Percentiles rank a stretch among this genome's conserved stretches.
phyloP scores from a whole-genome alignment of 2,329 filamentous ascomycete genomes.

The Colletotrichum tofieldiae region DNA sequence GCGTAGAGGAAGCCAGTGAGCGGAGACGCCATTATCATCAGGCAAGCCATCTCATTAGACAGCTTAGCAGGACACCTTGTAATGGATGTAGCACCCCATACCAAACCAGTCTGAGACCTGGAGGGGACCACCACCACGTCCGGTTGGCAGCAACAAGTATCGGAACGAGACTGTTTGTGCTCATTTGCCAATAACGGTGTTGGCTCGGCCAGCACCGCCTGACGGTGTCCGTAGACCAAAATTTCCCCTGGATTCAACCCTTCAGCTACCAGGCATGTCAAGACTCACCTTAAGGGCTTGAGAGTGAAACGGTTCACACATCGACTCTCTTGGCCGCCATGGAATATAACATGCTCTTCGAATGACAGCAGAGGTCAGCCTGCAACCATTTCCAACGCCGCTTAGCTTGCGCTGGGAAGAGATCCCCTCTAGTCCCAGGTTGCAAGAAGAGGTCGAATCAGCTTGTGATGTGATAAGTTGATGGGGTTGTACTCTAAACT shows the following conservation, averaged over 20 bases:
- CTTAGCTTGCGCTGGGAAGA: neutral
- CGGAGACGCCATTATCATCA: neutral
- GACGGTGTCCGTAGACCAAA: too few relatives aligned
- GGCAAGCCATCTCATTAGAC: neutral
- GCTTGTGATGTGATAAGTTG: neutral
- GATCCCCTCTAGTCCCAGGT: too few relatives aligned
- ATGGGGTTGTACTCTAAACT: neutral
- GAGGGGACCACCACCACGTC: neutral
- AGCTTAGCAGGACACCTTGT: neutral
- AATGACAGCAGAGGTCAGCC: neutral
- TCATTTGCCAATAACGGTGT: neutral
- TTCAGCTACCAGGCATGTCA: neutral
- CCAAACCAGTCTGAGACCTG: too few relatives aligned
- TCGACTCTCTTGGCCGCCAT: too few relatives aligned
- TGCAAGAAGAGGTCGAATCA: neutral
- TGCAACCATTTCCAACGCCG: neutral
- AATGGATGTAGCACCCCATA: neutral
- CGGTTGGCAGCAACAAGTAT: neutral
- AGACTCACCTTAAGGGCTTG: too few relatives aligned
- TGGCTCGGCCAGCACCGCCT: too few relatives aligned
- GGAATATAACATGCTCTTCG: neutral
- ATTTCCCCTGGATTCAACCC: too few relatives aligned
- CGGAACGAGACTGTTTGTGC: too few relatives aligned
- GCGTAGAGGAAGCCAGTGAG: too few relatives aligned
- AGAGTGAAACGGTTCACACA: neutral